Percentiles rank a stretch among this genome's conserved stretches.
These are phyloP conservation scores for Silene coronaria DNA, from an alignment of 179 eudicot genomes.

Conservation along the genomic window DNA sequence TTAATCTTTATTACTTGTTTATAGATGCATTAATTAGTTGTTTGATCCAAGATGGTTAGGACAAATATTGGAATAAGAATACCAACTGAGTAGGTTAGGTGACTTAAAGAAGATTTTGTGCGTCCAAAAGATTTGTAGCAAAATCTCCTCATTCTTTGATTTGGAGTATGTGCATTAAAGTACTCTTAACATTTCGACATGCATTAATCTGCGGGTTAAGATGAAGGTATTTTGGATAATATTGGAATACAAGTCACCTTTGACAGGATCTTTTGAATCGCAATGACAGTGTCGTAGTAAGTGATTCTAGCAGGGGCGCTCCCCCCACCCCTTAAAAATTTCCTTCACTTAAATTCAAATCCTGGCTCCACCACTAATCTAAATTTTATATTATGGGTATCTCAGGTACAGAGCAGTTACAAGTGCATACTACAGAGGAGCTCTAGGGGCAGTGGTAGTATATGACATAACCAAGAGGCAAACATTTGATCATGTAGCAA, in stretches of 20 bases:
- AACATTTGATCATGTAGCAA: conserved; percentile 66
- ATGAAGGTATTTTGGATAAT: too few relatives aligned
- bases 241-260: too few relatives aligned
- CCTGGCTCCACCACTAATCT: too few relatives aligned
- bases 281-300: too few relatives aligned
- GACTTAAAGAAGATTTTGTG: neutral
- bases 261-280: too few relatives aligned
- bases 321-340: too few relatives aligned
- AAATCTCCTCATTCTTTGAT: too few relatives aligned
- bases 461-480: conserved; percentile 77
- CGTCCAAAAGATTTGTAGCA: neutral
- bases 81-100: neutral
- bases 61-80: neutral
- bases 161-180: too few relatives aligned
- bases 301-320: too few relatives aligned
- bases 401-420: conserved; percentile 76
- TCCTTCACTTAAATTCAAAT: too few relatives aligned
- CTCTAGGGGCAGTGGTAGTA: conserved; percentile 74
- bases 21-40: neutral
- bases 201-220: too few relatives aligned
- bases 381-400: neutral
- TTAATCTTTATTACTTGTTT: conserved; percentile 6
- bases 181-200: too few relatives aligned
- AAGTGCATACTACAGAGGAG: conserved; percentile 93
- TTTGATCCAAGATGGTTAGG: conserved; percentile 3